Evolutionary conservation across 805 yeast species (phyloP).

Genomic region (Barnettozyma vustinii): DNA sequence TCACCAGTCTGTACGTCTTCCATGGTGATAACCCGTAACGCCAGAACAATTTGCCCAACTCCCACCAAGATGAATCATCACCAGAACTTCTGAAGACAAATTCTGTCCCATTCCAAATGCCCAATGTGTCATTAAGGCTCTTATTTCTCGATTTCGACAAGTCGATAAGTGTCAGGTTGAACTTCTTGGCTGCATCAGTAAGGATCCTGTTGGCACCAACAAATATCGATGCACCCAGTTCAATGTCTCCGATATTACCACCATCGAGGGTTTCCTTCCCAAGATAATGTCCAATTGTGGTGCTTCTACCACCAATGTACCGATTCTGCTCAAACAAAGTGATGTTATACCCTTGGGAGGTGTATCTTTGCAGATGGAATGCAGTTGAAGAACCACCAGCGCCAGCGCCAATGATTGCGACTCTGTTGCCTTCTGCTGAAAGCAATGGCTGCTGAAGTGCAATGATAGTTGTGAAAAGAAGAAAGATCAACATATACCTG

Average conservation of each 20-base stretch:
- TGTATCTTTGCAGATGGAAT: conserved; percentile 36
- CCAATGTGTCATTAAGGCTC: conserved; percentile 19
- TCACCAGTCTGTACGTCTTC: conserved; percentile 19
- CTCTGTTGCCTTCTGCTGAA: conserved; percentile 2
- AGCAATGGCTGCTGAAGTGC: neutral
- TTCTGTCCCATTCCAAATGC: conserved; percentile 34
- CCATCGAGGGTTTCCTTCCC: conserved; percentile 4
- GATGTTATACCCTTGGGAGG: conserved; percentile 30
- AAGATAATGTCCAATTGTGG: conserved; percentile 29
- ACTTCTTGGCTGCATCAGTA: conserved; percentile 31
- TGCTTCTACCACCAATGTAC: conserved; percentile 43
- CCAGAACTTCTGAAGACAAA: conserved; percentile 16
- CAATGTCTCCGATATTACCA: conserved; percentile 21
- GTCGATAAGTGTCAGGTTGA: conserved; percentile 25
- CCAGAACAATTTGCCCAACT: conserved; percentile 21
- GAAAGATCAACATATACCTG: neutral
- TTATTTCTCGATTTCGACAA: conserved; percentile 12
- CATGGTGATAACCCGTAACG: conserved; percentile 29
- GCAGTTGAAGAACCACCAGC: conserved; percentile 47
- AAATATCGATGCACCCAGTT: conserved; percentile 43
- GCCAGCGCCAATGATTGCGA: conserved; percentile 47
- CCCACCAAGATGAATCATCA: conserved; percentile 2
- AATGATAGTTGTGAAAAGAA: neutral
- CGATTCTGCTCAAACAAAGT: conserved; percentile 36
- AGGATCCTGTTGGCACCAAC: conserved; percentile 36